Base-by-base conservation (phyloP, 306 rosid genomes). In the Castanea mollissima region DNA sequence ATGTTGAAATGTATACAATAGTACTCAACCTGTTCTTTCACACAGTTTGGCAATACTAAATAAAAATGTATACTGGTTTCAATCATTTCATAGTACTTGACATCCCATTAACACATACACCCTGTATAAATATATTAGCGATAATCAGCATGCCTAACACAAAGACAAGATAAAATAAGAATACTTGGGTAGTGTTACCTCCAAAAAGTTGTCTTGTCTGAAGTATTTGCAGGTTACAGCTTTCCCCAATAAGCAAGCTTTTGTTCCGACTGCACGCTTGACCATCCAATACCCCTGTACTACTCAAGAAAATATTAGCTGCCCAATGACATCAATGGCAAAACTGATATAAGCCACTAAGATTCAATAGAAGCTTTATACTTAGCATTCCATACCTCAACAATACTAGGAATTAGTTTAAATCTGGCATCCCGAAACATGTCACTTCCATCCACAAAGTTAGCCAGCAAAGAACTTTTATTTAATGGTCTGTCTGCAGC, bases 231-330 rank as follows among this genome's bases (percentile, higher is more conserved):
- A 95, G 29, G 92, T 89, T 57, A 95, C 88, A 51, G 99, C 98
- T 90, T 95, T 95, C 29, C 98, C 99, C 80, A 95, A 60, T 29
- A 95, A 79, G 90, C 99, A 95, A 80, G 98, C 99, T 89, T 95
- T 95, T 75, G 99, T 91, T 88, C 99, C 99, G 16, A 95, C 99
- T 55, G 99, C 99, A 74, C 99, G 89, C 88, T 95, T 95, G 86
- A 95, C 98, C 97, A 95, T 92, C 99, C 97, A 95, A 84, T 95
- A 95, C 78, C 99, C 99, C 99, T 92, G 81, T 75, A 69, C 57
- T 12, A 55, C 86, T 80, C 74, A 79, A 69, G 73, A 72, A 88
- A 84, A 18, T 49, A 75, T 76, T 65, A 83, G 80, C 49, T 62
- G 41, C 63, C 31, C 15, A 46, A 81, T 64, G 73, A 41, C 58